These are phyloP conservation scores for Diospyros kaki DNA, from an alignment of 148 eudicot species.

Conservation along the genomic window DNA sequence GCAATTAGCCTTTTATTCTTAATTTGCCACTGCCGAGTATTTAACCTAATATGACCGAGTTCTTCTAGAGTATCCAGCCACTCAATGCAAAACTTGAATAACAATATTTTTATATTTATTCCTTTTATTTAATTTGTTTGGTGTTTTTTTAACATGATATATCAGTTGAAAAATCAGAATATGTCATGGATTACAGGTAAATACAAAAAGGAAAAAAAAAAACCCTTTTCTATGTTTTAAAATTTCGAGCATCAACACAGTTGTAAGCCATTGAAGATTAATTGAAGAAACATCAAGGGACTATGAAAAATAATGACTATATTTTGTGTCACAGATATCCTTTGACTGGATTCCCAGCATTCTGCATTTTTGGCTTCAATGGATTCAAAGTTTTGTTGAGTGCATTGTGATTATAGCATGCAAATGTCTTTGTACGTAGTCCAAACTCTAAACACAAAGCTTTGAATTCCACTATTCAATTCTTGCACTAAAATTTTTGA, in stretches of 20 bases:
- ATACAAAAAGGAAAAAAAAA: background rate
- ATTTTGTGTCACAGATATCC: slow-evolving; percentile 61
- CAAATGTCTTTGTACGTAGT: slow-evolving; percentile 1
- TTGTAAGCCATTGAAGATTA: background rate
- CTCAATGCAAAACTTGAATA: no score
- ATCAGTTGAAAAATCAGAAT: slow-evolving; percentile 40
- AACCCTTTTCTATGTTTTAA: background rate
- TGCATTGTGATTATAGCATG: slow-evolving; percentile 41
- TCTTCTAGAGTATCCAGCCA: no score
- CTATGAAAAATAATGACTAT: background rate
- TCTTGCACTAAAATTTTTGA: background rate
- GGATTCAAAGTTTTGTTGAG: slow-evolving; percentile 82
- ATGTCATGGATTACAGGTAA: slow-evolving; percentile 89
- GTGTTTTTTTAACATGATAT: no score
- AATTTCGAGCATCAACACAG: background rate
- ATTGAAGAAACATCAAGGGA: background rate
- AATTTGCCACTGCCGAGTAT: no score
- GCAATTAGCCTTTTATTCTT: no score
- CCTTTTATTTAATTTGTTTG: no score
- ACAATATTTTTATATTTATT: no score
- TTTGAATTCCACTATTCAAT: background rate
- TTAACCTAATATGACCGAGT: no score
- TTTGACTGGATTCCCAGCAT: slow-evolving; percentile 87
- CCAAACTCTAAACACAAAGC: slow-evolving; percentile 21
- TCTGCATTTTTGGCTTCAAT: slow-evolving; percentile 91